Evolutionary conservation across 1,139 yeast genomes (phyloP).

Genomic region (Magnusiomyces fungicola): DNA sequence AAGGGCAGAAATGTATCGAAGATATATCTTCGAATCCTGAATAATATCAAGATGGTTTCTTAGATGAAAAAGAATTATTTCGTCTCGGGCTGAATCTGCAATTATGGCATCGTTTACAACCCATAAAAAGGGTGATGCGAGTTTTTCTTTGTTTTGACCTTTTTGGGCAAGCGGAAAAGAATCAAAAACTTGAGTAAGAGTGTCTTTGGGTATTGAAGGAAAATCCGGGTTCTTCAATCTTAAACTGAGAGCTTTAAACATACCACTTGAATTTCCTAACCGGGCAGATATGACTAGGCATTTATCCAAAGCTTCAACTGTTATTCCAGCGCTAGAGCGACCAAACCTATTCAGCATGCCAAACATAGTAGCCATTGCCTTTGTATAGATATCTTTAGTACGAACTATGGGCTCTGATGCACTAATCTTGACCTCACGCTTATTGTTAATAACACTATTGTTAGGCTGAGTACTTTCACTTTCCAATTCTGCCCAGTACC

Average conservation of each 20-base stretch:
- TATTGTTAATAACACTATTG: slow-evolving; percentile 1
- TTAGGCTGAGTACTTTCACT: neutral
- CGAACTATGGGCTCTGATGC: slow-evolving; percentile 14
- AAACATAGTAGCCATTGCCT: slow-evolving; percentile 30
- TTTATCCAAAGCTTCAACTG: slow-evolving; percentile 24
- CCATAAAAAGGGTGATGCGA: slow-evolving; percentile 20
- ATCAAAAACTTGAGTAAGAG: slow-evolving; percentile 23
- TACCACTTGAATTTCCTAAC: slow-evolving; percentile 28
- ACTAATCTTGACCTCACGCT: neutral
- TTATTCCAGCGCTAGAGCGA: slow-evolving; percentile 21
- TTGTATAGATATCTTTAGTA: slow-evolving; percentile 7
- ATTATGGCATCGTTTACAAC: slow-evolving; percentile 22
- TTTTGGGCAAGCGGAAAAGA: slow-evolving; percentile 23
- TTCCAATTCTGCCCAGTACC: neutral
- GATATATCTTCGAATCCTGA: slow-evolving; percentile 17
- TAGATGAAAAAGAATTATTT: slow-evolving; percentile 24
- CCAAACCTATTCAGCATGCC: slow-evolving; percentile 27
- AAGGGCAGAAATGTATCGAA: slow-evolving; percentile 26
- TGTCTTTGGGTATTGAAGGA: slow-evolving; percentile 13
- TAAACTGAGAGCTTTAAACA: slow-evolving; percentile 26
- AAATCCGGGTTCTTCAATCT: slow-evolving; percentile 17
- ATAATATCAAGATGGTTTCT: slow-evolving; percentile 10
- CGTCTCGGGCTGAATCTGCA: slow-evolving; percentile 24
- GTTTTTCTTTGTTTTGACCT: slow-evolving; percentile 17
- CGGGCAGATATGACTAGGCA: slow-evolving; percentile 25